Conservation (phyloP, 2,329 filamentous ascomycete species). For the Fusarium verrucosum region DNA sequence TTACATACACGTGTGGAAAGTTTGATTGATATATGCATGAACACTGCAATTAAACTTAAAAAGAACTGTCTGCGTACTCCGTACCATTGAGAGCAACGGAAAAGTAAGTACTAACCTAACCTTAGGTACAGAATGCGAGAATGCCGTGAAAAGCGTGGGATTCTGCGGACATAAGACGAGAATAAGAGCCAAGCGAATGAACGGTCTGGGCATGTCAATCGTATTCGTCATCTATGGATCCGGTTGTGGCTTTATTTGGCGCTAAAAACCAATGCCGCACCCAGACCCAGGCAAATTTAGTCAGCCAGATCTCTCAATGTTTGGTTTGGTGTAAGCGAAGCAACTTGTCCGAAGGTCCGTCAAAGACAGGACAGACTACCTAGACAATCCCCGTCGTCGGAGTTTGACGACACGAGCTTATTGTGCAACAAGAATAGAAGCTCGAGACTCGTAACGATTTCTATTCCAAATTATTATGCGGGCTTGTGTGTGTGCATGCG, state of each 20-base stretch:
- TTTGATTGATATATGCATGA: slow-evolving; percentile 1
- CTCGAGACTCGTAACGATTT: slow-evolving; percentile 1
- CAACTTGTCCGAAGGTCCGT: slow-evolving; percentile 18
- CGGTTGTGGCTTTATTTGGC: slow-evolving; percentile 24
- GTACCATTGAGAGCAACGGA: neutral
- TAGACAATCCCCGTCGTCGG: too few species aligned
- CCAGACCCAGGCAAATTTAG: slow-evolving; percentile 8
- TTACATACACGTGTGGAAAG: too few species aligned
- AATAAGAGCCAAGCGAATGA: slow-evolving; percentile 4
- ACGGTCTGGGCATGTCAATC: slow-evolving; percentile 5
- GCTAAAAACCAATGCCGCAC: slow-evolving; percentile 25
- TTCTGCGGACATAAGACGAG: slow-evolving; percentile 10
- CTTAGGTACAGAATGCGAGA: neutral
- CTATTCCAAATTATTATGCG: neutral
- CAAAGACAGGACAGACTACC: too few species aligned
- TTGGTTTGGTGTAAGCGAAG: slow-evolving; percentile 31
- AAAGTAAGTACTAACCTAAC: too few species aligned
- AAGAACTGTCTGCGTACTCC: too few species aligned
- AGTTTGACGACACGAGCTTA: neutral
- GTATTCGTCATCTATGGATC: slow-evolving; percentile 32
- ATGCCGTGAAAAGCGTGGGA: neutral
- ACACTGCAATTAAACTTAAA: neutral
- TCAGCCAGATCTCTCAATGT: slow-evolving; percentile 18
- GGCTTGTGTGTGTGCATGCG: too few species aligned
- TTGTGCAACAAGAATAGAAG: slow-evolving; percentile 14